Evolutionary conservation across 305 asterid species (phyloP).

Genomic region (Fraxinus baroniana): DNA sequence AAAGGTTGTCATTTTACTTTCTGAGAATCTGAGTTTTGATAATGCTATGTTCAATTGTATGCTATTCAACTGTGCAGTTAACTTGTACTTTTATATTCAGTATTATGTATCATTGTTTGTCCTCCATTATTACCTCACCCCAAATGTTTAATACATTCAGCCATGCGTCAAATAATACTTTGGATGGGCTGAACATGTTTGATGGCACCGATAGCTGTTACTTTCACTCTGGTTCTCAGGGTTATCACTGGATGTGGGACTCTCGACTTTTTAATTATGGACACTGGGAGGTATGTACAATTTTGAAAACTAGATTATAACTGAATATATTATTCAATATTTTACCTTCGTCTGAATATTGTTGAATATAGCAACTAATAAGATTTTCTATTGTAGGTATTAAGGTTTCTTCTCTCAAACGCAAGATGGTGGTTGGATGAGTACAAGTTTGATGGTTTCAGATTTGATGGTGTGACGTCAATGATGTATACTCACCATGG

Average conservation of each 20-base stretch:
- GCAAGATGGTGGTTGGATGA: conserved; percentile 99
- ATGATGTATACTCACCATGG: conserved; percentile 99
- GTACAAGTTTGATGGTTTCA: conserved; percentile 98
- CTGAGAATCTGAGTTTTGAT: conserved; percentile 2
- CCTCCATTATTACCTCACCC: conserved; percentile 31
- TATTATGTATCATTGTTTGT: conserved; percentile 4
- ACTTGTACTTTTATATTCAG: not conserved
- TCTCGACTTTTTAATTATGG: conserved; percentile 99
- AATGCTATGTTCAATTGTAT: conserved; percentile 4
- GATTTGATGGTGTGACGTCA: conserved; percentile 99
- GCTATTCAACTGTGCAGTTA: conserved; percentile 10
- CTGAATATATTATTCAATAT: not conserved
- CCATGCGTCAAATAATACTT: conserved; percentile 96
- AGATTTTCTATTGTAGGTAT: conserved; percentile 53
- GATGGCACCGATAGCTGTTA: conserved; percentile 98
- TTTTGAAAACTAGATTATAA: conserved; percentile 6
- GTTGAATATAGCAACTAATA: conserved; percentile 14
- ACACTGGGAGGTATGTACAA: conserved; percentile 89
- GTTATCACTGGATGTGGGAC: conserved; percentile 99
- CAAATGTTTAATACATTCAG: conserved; percentile 43
- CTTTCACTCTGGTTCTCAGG: conserved; percentile 92
- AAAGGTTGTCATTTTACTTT: not conserved
- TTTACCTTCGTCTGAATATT: conserved; percentile 18
- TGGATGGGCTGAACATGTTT: conserved; percentile 99
- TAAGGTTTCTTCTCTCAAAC: conserved; percentile 91